Base-by-base conservation (phyloP, 768 basidiomycete species). In the Psilocybe cyanescens region DNA sequence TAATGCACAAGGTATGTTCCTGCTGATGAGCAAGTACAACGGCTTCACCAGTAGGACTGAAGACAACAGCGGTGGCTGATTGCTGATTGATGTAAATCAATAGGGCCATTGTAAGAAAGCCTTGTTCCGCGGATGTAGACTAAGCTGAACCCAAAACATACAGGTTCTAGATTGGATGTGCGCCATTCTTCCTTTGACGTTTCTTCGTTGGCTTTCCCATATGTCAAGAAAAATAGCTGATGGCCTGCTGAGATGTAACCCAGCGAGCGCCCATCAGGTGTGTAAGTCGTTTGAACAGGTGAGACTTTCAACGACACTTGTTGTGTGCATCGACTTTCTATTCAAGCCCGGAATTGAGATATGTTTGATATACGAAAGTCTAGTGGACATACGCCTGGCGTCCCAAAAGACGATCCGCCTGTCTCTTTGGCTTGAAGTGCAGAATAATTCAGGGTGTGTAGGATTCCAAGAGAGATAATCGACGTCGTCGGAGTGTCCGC, bases 381-480 rank as follows among this genome's bases (percentile, higher is more conserved):
- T 14, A 37, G 16, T 17, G 9, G 53, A 75, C 86, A 64, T 75
- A 94, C 92, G 91, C 72, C 92, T 79, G 16, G 90, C 89, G 71
- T 94, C 92, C 91, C 92, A 94, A 68, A 92, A 93, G 1, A 89
- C 88, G 29, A 94, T 82, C 28, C 85, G 79, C 64, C 86, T 80
- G 65, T 94, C 92, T 67, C 84, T 89, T 69, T 88, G 86, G 66
- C 91, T 88, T 14, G 90, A 91, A 0, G 92, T 88, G 62, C 89
- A 92, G 69, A 94, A 91, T 14, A 92, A 75, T 41, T 93, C 92
- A 3, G 92, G 90, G 65, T 94, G 91, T 2, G 88, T 90, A 1
- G 92, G 92, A 70, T 92, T 92, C 91, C 92, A 94, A 7, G 90
- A 86, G 45, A 93, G 76, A 62, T 92, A 86, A 67, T 94, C 92